Conservation (phyloP, 495 filamentous ascomycete species). For the Xylaria bambusicola region DNA sequence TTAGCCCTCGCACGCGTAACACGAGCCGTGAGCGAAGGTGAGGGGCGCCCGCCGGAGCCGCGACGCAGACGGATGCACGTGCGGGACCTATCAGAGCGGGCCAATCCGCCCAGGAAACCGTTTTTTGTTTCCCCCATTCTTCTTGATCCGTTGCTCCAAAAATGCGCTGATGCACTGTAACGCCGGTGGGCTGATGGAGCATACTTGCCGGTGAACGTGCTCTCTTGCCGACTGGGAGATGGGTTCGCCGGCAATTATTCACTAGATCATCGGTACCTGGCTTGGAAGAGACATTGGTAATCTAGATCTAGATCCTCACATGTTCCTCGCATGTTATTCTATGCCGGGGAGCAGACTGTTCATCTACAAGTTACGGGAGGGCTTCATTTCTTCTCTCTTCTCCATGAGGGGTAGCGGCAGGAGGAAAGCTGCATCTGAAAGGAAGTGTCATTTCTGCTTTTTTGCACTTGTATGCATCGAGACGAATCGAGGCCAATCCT, state of each 20-base stretch:
- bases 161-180: slow-evolving; percentile 10
- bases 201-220: slow-evolving; percentile 4
- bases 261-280: background rate
- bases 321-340: background rate
- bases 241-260: slow-evolving; percentile 1
- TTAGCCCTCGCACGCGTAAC: slow-evolving; percentile 13
- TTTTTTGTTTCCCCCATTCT: background rate
- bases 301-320: background rate
- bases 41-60: slow-evolving; percentile 7
- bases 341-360: background rate
- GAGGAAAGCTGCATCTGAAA: no score
- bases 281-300: background rate
- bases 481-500: no score
- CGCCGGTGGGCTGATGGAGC: slow-evolving; percentile 1
- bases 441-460: no score
- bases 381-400: background rate
- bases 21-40: background rate
- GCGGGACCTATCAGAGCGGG: slow-evolving; percentile 3
- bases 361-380: no score
- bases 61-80: slow-evolving; percentile 1
- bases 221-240: background rate
- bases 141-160: background rate
- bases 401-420: no score
- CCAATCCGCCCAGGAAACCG: background rate
- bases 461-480: no score